Conservation (phyloP, 2,329 filamentous ascomycete species). For the Monilinia fructigena region DNA sequence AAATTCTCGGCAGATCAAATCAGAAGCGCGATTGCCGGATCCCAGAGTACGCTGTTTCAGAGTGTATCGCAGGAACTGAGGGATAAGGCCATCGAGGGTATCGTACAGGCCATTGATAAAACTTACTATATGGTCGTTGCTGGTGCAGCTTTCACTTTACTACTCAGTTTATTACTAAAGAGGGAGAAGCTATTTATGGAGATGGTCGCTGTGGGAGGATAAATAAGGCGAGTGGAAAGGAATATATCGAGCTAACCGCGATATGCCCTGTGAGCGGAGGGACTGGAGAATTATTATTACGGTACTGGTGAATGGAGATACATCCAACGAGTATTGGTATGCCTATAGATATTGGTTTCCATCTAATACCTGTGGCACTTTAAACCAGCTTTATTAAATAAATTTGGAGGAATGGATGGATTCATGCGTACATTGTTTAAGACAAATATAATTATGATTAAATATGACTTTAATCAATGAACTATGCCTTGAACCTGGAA, state of each 20-base stretch:
- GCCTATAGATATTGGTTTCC: neutral
- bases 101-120: slow-evolving; percentile 35
- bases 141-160: slow-evolving; percentile 34
- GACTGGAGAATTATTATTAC: neutral
- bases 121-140: slow-evolving; percentile 37
- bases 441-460: too few species aligned
- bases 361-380: neutral
- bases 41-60: slow-evolving; percentile 25
- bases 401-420: neutral
- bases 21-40: slow-evolving; percentile 31
- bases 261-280: too few species aligned
- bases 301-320: neutral
- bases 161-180: slow-evolving; percentile 37
- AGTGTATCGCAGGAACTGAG: slow-evolving; percentile 23
- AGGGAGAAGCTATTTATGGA: slow-evolving; percentile 30
- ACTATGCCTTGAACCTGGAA: too few species aligned
- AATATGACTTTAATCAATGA: too few species aligned
- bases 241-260: neutral
- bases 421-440: neutral
- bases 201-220: slow-evolving; percentile 19
- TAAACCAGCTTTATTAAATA: neutral
- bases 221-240: neutral
- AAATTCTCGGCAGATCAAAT: slow-evolving; percentile 30
- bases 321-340: neutral
- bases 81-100: slow-evolving; percentile 33